These are phyloP conservation scores for Backusella psychrophila DNA, from an alignment of 192 early-diverging fungal species.

Conservation along the genomic window DNA sequence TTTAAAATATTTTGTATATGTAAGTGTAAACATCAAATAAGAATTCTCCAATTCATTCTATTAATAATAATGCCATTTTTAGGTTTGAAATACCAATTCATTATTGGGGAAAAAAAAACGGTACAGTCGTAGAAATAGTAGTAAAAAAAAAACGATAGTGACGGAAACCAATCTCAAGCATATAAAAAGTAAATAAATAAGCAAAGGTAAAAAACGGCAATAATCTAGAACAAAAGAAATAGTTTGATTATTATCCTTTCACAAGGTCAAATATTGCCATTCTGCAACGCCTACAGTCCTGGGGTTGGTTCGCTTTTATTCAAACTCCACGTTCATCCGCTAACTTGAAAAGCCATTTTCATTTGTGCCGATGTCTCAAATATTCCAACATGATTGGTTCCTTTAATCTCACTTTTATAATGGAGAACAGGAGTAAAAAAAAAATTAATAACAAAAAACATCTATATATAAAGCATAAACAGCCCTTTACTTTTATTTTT, in stretches of 20 bases:
- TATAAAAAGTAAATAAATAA: background rate
- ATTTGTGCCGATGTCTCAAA: background rate
- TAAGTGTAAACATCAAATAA: background rate
- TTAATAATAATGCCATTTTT: background rate
- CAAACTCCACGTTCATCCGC: background rate
- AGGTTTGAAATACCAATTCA: no score
- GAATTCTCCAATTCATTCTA: background rate
- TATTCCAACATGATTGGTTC: background rate
- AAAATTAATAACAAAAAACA: background rate
- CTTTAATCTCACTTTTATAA: background rate
- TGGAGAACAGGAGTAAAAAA: background rate
- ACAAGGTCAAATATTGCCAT: background rate
- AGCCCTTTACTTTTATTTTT: background rate
- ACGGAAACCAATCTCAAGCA: no score
- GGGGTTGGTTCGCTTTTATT: background rate
- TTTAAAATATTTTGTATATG: background rate
- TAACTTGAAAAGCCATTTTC: background rate
- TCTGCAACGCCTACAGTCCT: background rate
- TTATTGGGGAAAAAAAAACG: no score
- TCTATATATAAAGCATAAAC: background rate
- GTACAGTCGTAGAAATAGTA: no score
- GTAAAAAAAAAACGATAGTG: no score
- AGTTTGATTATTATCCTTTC: background rate
- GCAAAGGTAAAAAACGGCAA: background rate
- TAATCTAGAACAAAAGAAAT: background rate